phyloP scores from a whole-genome alignment of 108 stramenopile genomes.

The Mayamaea pseudoterrestris region DNA sequence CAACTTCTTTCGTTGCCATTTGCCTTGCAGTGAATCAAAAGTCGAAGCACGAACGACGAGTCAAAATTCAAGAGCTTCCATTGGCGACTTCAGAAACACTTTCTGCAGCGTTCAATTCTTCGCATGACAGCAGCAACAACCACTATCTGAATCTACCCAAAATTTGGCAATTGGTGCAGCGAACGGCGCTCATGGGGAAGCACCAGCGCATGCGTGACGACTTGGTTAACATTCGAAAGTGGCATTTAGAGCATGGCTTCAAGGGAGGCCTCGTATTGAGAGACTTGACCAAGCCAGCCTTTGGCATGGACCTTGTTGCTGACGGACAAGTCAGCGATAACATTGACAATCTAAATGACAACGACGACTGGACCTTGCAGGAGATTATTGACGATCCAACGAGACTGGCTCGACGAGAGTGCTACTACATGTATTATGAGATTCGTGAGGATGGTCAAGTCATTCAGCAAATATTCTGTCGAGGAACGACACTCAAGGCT shows the following conservation, averaged over 20 bases:
- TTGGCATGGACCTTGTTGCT: slow-evolving; percentile 12
- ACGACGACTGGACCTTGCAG: slow-evolving; percentile 8
- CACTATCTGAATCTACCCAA: no score
- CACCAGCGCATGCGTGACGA: slow-evolving; percentile 45
- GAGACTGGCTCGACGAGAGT: slow-evolving; percentile 33
- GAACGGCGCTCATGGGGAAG: not conserved
- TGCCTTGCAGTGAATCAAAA: no score
- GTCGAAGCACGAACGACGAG: no score
- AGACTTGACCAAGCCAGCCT: slow-evolving; percentile 38
- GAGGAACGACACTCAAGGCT: slow-evolving; percentile 35
- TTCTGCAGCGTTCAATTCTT: no score
- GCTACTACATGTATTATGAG: slow-evolving; percentile 57
- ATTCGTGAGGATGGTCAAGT: slow-evolving; percentile 28
- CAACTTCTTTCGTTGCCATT: no score
- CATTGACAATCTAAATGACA: slow-evolving; percentile 5
- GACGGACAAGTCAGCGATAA: not conserved
- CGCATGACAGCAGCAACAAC: no score
- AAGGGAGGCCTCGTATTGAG: slow-evolving; percentile 42
- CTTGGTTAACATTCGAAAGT: slow-evolving; percentile 31
- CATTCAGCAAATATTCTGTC: slow-evolving; percentile 45
- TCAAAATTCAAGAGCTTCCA: no score
- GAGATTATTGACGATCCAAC: slow-evolving; percentile 4
- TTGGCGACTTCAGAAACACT: no score
- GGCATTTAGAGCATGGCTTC: slow-evolving; percentile 37
- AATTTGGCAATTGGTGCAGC: no score